A percentile compares a stretch with the other conserved stretches of the same genome.
Conservation (phyloP, 352 stramenopile species). For the Phytophthora uliginosa region DNA sequence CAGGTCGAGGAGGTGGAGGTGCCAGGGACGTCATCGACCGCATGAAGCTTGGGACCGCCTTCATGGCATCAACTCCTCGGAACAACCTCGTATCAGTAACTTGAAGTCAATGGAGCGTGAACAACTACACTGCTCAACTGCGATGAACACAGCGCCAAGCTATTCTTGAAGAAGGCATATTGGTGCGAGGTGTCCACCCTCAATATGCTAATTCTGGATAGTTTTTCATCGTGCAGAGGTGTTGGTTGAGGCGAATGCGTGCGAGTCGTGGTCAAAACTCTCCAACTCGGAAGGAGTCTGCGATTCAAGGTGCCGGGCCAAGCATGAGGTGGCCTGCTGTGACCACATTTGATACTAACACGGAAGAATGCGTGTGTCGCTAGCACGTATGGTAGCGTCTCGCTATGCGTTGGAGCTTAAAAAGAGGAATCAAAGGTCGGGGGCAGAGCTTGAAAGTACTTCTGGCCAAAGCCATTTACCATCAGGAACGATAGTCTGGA, state of each 20-base stretch:
- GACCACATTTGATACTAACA: not conserved
- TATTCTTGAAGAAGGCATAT: slow-evolving; percentile 20
- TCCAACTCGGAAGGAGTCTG: not conserved
- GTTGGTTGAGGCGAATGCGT: not conserved
- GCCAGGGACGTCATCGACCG: slow-evolving; percentile 26
- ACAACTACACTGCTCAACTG: not conserved
- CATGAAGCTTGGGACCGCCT: slow-evolving; percentile 57
- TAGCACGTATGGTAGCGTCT: slow-evolving; percentile 53
- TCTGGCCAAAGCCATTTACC: not conserved
- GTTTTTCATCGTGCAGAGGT: not conserved
- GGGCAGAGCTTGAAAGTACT: no score
- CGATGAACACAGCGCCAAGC: not conserved
- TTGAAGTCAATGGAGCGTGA: not conserved
- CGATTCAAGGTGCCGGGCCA: not conserved
- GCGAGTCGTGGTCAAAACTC: not conserved
- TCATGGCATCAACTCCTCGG: slow-evolving; percentile 36
- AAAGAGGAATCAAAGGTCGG: slow-evolving; percentile 43
- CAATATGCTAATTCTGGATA: slow-evolving; percentile 7
- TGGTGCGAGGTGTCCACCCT: not conserved
- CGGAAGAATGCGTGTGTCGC: not conserved
- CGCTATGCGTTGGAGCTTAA: slow-evolving; percentile 67
- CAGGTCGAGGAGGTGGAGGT: slow-evolving; percentile 20
- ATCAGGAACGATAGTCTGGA: not conserved
- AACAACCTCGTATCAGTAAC: not conserved
- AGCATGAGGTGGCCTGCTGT: not conserved